Conservation (phyloP, 139 green algal genomes). For the Penium margaritaceum region DNA sequence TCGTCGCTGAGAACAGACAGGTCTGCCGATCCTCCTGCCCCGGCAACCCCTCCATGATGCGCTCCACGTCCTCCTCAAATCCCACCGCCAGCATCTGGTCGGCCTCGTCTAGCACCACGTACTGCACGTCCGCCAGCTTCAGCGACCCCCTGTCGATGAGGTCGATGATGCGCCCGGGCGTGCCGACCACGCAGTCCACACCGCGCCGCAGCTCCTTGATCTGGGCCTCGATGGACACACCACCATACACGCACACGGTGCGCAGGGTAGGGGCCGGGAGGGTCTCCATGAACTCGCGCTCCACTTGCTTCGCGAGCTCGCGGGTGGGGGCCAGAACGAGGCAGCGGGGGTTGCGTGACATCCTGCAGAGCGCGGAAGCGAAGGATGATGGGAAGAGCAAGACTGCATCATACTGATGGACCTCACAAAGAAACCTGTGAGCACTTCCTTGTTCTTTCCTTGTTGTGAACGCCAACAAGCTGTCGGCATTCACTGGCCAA, state of each 20-base stretch:
- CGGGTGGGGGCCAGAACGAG: slow-evolving; percentile 90
- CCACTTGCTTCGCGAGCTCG: slow-evolving; percentile 96
- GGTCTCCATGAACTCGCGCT: slow-evolving; percentile 74
- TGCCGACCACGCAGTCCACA: slow-evolving; percentile 91
- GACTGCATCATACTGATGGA: neutral
- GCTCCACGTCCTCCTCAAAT: slow-evolving; percentile 96
- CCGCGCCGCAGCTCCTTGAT: slow-evolving; percentile 49
- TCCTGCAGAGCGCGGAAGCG: neutral
- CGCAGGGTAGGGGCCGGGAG: slow-evolving; percentile 63
- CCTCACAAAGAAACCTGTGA: neutral
- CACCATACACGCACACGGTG: slow-evolving; percentile 81
- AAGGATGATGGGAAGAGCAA: neutral
- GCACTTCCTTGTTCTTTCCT: no score
- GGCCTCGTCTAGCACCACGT: slow-evolving; percentile 91
- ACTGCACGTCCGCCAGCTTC: slow-evolving; percentile 66
- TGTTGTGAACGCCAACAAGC: no score
- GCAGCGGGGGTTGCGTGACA: slow-evolving; percentile 59
- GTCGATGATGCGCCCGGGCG: slow-evolving; percentile 90
- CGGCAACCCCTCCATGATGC: slow-evolving; percentile 69
- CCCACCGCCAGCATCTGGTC: slow-evolving; percentile 96
- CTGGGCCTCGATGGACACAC: slow-evolving; percentile 60
- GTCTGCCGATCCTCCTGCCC: slow-evolving; percentile 72
- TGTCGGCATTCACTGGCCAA: neutral
- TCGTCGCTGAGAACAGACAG: slow-evolving; percentile 91
- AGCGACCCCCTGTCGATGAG: slow-evolving; percentile 76